Conservation (phyloP, 331 rosid genomes). For the Stylosanthes scabra region DNA sequence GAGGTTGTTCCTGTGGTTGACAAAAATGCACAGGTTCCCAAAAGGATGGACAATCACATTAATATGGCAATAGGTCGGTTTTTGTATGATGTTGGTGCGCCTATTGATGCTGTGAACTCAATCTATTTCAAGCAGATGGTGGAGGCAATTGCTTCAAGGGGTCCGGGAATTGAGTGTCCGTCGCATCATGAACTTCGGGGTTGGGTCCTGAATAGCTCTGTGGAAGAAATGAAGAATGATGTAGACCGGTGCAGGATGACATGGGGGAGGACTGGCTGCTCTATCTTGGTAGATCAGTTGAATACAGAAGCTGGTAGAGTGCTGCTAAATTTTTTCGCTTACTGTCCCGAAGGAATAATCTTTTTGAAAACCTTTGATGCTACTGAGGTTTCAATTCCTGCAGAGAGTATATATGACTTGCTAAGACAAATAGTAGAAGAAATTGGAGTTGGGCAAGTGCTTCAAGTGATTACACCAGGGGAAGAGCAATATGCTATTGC, state of each 20-base stretch:
- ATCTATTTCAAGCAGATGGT: conserved; percentile 81
- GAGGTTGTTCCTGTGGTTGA: conserved; percentile 43
- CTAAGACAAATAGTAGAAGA: conserved; percentile 78
- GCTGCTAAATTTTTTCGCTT: conserved; percentile 58
- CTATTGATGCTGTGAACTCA: conserved; percentile 79
- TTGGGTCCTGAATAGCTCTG: conserved; percentile 78
- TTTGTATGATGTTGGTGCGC: conserved; percentile 87
- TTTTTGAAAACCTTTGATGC: conserved; percentile 81
- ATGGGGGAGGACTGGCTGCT: conserved; percentile 82
- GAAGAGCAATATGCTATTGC: conserved; percentile 69
- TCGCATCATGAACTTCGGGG: conserved; percentile 75
- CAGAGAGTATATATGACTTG: conserved; percentile 60
- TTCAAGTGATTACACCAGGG: conserved; percentile 76
- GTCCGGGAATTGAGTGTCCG: conserved; percentile 56
- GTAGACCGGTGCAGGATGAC: conserved; percentile 61
- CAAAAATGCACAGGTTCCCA: conserved; percentile 45
- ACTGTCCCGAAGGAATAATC: conserved; percentile 74
- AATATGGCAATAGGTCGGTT: conserved; percentile 86
- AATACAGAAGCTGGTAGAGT: conserved; percentile 57
- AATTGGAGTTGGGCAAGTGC: conserved; percentile 75
- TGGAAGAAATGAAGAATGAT: conserved; percentile 76
- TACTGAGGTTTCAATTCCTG: conserved; percentile 56
- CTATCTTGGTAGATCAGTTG: conserved; percentile 83
- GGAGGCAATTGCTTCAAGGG: conserved; percentile 75
- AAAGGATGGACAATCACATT: conserved; percentile 52